These are phyloP conservation scores for Penicillium pancosmium DNA, from an alignment of 495 filamentous ascomycete species.

Conservation along the genomic window DNA sequence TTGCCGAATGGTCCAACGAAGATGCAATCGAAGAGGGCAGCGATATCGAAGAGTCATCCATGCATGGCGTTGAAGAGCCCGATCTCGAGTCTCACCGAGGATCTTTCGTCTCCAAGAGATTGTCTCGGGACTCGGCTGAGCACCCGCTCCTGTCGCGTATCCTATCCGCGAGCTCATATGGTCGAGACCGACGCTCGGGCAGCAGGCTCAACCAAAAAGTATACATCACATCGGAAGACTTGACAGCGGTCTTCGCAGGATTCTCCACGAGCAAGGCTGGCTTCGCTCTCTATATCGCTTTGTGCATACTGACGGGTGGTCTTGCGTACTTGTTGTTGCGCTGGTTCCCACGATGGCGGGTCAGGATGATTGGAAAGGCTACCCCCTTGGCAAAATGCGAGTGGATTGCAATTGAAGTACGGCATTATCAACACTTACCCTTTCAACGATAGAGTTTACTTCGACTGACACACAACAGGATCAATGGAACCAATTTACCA, in stretches of 20 bases:
- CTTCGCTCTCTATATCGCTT: constrained; percentile 63
- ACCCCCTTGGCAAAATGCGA: constrained; percentile 69
- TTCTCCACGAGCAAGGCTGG: constrained; percentile 77
- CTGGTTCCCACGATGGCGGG: constrained; percentile 88
- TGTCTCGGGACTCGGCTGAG: constrained; percentile 64
- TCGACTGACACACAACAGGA: constrained; percentile 53
- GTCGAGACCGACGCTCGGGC: constrained; percentile 56
- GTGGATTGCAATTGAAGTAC: constrained; percentile 89
- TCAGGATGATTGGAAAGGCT: constrained; percentile 70
- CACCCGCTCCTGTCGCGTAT: constrained; percentile 71
- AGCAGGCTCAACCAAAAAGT: constrained; percentile 80
- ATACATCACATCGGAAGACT: constrained; percentile 88
- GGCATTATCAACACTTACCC: constrained; percentile 13
- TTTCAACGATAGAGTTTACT: background rate
- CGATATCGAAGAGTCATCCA: constrained; percentile 55
- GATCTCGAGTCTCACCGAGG: constrained; percentile 38
- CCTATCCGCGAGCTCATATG: constrained; percentile 58
- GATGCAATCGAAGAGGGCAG: constrained; percentile 54
- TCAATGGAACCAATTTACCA: constrained; percentile 89
- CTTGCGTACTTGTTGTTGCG: constrained; percentile 80
- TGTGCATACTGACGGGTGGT: constrained; percentile 74
- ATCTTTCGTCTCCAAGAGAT: constrained; percentile 50
- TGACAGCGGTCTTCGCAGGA: constrained; percentile 88
- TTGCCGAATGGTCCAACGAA: constrained; percentile 53
- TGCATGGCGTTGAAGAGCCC: constrained; percentile 32